Base-by-base conservation (phyloP, 2,329 filamentous ascomycete genomes). In the Stagonosporopsis vannaccii region DNA sequence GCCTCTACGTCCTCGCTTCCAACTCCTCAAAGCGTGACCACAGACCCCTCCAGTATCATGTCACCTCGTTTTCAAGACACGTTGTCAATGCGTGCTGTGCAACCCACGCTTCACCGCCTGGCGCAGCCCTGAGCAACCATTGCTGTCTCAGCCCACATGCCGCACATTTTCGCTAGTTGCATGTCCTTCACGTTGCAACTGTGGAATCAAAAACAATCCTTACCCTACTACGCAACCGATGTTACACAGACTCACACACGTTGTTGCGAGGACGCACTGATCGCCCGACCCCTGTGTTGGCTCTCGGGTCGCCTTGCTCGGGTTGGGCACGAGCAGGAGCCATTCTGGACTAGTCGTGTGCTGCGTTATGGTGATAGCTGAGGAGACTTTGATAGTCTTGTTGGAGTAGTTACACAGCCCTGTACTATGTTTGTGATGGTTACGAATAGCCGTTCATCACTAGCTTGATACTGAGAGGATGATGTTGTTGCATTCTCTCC, bases 171-270 rank as follows among this genome's bases (percentile, higher is more conserved):
- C 40, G 46, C 40, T 41, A 45, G 45, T 45, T 33, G 39, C 17
- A 44, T 40, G 33, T 55, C 52, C 40, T 41, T 50, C 45, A 50
- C 45, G 52, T 50, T 50, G 45, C 52, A 56, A 50, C 30, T 32
- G 30, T 32, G 30, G 8, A n/a, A 32, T 32, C 13, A 15, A 32
- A 32, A 32, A 32, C 30, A 32, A n/a, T 32, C 12, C 4, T 13
- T 32, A n/a, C 46, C 41, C 46, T 46, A 40, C 26, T 23, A 15
- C 15, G 33, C 45, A 49, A 33, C 45, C 44, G 40, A 39, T 32
- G 45, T 49, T 25, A 15, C 40, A 55, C 52, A 41, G 36, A 20
- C n/a, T 30, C 19, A 30, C 43, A 54, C 25, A 32, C n/a, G 30
- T 32, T 32, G 30, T 15, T n/a, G 30, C 30, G 13, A 32, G 13